phyloP scores from a whole-genome alignment of 2,329 filamentous ascomycete genomes.

The Lasiodiplodia sp. region DNA sequence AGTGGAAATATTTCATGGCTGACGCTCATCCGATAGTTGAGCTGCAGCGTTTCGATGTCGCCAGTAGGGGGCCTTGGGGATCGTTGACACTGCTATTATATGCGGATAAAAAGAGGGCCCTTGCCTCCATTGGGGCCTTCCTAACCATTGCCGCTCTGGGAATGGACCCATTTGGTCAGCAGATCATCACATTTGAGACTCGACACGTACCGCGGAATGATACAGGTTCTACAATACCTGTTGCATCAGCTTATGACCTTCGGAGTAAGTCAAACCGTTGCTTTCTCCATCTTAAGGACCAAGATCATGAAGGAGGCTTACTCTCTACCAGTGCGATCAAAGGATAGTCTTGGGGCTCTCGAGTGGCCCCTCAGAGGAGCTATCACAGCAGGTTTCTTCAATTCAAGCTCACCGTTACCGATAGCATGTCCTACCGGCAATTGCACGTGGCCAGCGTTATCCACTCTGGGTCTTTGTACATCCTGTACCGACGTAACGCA shows the following conservation, averaged over 20 bases:
- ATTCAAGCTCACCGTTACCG: not conserved
- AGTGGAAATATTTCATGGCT: conserved; percentile 42
- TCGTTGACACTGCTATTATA: not conserved
- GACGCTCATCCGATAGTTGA: conserved; percentile 34
- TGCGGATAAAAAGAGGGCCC: not conserved
- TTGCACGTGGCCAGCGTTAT: conserved; percentile 31
- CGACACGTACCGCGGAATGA: conserved; percentile 12
- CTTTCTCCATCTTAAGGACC: too few relatives aligned
- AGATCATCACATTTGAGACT: conserved; percentile 29
- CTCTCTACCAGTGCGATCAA: too few relatives aligned
- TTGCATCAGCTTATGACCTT: not conserved
- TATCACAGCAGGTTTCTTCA: not conserved
- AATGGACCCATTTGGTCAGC: conserved; percentile 31
- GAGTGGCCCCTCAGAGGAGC: not conserved
- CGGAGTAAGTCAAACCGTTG: too few relatives aligned
- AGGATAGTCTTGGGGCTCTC: too few relatives aligned
- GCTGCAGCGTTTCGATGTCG: conserved; percentile 40
- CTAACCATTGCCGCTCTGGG: conserved; percentile 24
- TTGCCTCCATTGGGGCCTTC: conserved; percentile 25
- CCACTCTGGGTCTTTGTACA: conserved; percentile 31
- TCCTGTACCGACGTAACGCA: conserved; percentile 29
- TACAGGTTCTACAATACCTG: not conserved
- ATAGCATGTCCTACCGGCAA: conserved; percentile 30
- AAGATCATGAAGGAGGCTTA: too few relatives aligned
- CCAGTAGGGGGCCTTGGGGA: conserved; percentile 35